Evolutionary conservation across 306 rosid genomes (phyloP), one percentile per base, ranked within the genome.

Genomic region (Spatholobus suberectus): DNA sequence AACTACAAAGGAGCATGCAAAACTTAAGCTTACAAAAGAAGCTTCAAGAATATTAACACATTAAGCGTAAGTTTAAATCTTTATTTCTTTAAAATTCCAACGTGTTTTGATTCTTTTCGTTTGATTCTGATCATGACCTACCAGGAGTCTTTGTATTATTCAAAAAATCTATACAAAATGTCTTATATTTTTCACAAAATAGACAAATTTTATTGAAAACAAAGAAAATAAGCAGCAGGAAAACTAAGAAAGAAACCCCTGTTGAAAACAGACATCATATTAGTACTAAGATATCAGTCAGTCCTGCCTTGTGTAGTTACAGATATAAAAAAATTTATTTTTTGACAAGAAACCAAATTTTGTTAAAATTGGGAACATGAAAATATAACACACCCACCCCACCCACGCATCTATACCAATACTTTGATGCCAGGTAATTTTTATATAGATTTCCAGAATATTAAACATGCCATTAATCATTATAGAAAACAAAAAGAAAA

Each of bases 31-130:
- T 34, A 38, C 59, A 41, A 29, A 47, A 29, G 49, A 80, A 69
- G 73, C 67, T 23, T 76, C 83, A 6, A 52, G 77, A 71, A 81
- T 12, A 59, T 3, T 23, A 32, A 63, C 83, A 17, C 62, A 70
- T 34, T 27, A 40, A 35, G 43, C 44, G 40, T 34, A 34, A 44
- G 57, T 70, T 65, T n/a, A 80, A 70, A 72, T 46, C 29, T 73
- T 52, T 23, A 46, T 14, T 58, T 57, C 26, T 43, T 43, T 13
- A 2, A 70, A 12, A 18, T 54, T 52, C 15, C 55, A 46, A 35
- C 6, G 10, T 26, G 17, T 21, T 24, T 3, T 13, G 23, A 62
- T 62, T 71, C 43, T 20, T 58, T 57, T 61, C 46, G 74, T 72
- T 73, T 73, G 55, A 81, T 49, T 81, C 35, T 49, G 40, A 52